Percentiles rank a stretch among this genome's conserved stretches.
These are phyloP conservation scores for Acephala macrosclerotiorum DNA, from an alignment of 2,329 filamentous ascomycete genomes.

Conservation along the genomic window DNA sequence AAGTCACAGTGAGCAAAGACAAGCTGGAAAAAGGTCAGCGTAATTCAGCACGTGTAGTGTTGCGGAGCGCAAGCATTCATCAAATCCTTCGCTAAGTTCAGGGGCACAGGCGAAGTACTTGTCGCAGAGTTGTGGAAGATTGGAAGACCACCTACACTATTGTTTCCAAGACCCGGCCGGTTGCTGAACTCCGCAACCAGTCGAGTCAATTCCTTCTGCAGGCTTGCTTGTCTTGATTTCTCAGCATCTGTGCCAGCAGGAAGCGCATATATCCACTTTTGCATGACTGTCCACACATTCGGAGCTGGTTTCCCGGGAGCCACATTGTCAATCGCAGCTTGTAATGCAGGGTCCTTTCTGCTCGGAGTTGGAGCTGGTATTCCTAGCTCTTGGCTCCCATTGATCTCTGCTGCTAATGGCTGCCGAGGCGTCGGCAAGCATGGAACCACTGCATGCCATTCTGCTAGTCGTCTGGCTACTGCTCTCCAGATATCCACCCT, in stretches of 20 bases:
- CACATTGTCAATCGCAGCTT: slow-evolving; percentile 56
- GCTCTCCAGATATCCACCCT: slow-evolving; percentile 79
- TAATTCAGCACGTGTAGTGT: slow-evolving; percentile 5
- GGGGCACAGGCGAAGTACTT: slow-evolving; percentile 2
- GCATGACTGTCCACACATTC: slow-evolving; percentile 94
- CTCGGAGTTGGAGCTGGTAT: slow-evolving; percentile 39
- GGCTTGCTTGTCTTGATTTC: slow-evolving; percentile 66
- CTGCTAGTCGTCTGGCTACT: slow-evolving; percentile 82
- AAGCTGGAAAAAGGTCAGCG: slow-evolving; percentile 59
- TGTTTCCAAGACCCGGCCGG: slow-evolving; percentile 76
- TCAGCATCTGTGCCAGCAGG: slow-evolving; percentile 76
- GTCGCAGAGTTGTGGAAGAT: not conserved
- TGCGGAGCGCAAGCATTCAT: not conserved
- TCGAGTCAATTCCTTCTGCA: slow-evolving; percentile 78
- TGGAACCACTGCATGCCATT: slow-evolving; percentile 86
- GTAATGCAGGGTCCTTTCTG: slow-evolving; percentile 47
- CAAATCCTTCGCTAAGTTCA: not conserved
- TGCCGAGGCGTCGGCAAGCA: slow-evolving; percentile 54
- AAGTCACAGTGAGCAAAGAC: slow-evolving; percentile 97
- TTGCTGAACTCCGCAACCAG: slow-evolving; percentile 77
- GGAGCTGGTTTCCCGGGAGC: slow-evolving; percentile 76
- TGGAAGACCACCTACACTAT: slow-evolving; percentile 64
- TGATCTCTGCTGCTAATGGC: slow-evolving; percentile 45
- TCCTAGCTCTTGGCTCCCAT: slow-evolving; percentile 44
- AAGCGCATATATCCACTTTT: slow-evolving; percentile 92